Percentiles rank a stretch among this genome's conserved stretches.
phyloP scores from a whole-genome alignment of 371 early-diverging fungal genomes.

The Cokeromyces recurvatus region DNA sequence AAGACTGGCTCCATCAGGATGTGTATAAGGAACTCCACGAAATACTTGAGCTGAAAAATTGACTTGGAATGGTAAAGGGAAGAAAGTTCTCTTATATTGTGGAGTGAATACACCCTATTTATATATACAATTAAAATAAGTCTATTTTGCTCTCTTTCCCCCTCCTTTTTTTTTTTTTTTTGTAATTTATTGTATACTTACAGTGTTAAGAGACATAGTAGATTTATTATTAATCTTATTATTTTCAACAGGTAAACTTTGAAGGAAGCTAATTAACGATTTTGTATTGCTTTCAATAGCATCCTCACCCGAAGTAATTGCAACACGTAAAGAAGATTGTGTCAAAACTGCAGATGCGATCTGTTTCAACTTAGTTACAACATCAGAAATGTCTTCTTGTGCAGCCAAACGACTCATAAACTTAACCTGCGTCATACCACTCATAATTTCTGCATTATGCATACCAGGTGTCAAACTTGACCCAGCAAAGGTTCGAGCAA shows the following conservation, averaged over 20 bases:
- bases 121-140: neutral
- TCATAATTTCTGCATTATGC: slow-evolving; percentile 54
- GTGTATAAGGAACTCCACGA: slow-evolving; percentile 79
- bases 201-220: no score
- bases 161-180: no score
- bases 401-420: slow-evolving; percentile 71
- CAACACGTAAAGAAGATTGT: slow-evolving; percentile 59
- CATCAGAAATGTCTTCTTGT: slow-evolving; percentile 54
- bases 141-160: no score
- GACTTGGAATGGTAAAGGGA: slow-evolving; percentile 79
- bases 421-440: slow-evolving; percentile 78
- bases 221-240: slow-evolving; percentile 9
- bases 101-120: slow-evolving; percentile 29
- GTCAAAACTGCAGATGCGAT: slow-evolving; percentile 52
- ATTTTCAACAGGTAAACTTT: slow-evolving; percentile 36
- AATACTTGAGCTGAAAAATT: slow-evolving; percentile 78
- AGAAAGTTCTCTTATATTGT: slow-evolving; percentile 41
- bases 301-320: slow-evolving; percentile 64
- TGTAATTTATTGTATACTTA: no score
- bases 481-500: slow-evolving; percentile 73
- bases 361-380: slow-evolving; percentile 58
- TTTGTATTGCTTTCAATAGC: slow-evolving; percentile 56
- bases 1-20: slow-evolving; percentile 74
- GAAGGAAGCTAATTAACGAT: slow-evolving; percentile 47
- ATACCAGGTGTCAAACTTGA: slow-evolving; percentile 61